Evolutionary conservation across 176 grass and related monocot species (phyloP).

Genomic region (Bonia amplexicaulis): DNA sequence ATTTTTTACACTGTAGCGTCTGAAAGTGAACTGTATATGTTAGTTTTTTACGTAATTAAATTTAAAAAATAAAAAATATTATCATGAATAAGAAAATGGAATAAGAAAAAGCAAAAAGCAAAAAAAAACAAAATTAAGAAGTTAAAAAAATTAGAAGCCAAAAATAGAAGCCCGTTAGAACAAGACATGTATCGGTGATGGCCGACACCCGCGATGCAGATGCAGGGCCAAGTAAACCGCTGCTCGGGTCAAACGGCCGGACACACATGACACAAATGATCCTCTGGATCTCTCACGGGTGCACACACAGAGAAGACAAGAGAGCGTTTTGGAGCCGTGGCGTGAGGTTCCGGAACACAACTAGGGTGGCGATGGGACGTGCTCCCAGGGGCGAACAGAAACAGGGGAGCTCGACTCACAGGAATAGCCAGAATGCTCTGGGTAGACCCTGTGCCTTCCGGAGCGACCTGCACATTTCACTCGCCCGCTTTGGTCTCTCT

Average conservation of each 20-base stretch:
- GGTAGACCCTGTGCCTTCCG: background rate
- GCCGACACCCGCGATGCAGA: background rate
- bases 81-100: too few relatives aligned
- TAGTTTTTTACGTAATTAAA: too few relatives aligned
- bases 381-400: background rate
- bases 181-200: background rate
- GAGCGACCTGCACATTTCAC: background rate
- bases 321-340: background rate
- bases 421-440: too few relatives aligned
- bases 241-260: background rate
- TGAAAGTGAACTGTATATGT: too few relatives aligned
- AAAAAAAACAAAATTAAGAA: too few relatives aligned
- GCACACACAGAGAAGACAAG: background rate
- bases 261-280: background rate
- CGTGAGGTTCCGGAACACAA: conserved; percentile 27
- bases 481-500: background rate
- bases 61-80: too few relatives aligned
- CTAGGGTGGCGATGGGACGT: conserved; percentile 24
- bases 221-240: background rate
- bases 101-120: too few relatives aligned
- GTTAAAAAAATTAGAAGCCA: too few relatives aligned
- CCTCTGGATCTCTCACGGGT: background rate
- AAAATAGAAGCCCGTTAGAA: background rate
- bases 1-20: too few relatives aligned
- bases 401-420: background rate